Conservation (phyloP, 192 early-diverging fungal species). For the Pilaira anomala region DNA sequence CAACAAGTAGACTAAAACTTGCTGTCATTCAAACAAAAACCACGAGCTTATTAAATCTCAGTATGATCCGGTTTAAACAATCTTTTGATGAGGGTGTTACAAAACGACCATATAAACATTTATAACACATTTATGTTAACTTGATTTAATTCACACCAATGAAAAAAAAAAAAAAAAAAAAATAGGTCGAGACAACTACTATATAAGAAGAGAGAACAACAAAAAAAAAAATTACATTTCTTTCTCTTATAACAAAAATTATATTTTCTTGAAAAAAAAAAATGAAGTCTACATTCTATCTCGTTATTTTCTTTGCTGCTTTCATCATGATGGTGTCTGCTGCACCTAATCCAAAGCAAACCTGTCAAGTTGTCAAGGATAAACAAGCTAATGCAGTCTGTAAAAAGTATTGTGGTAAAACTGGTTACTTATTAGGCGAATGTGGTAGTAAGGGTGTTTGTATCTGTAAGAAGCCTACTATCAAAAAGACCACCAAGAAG, state of each 20-base stretch:
- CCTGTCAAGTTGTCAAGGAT: conserved; percentile 9
- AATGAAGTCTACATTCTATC: conserved; percentile 10
- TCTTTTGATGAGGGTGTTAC: too few relatives aligned
- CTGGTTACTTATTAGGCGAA: conserved; percentile 12
- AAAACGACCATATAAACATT: too few relatives aligned
- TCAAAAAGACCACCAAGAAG: not conserved
- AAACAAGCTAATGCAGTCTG: conserved; percentile 11
- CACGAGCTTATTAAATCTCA: too few relatives aligned
- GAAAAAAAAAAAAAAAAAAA: too few relatives aligned
- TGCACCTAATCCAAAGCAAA: conserved; percentile 6
- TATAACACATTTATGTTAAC: too few relatives aligned
- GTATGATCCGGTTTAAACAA: too few relatives aligned
- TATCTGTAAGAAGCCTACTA: conserved; percentile 1
- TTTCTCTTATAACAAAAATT: not conserved
- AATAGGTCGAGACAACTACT: not conserved
- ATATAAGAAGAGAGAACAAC: not conserved
- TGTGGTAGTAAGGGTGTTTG: conserved; percentile 11
- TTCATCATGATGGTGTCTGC: conserved; percentile 4
- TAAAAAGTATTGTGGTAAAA: conserved; percentile 12
- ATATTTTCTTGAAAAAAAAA: not conserved
- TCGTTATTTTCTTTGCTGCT: not conserved
- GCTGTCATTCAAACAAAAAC: too few relatives aligned
- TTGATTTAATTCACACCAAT: too few relatives aligned
- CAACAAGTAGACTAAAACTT: too few relatives aligned
- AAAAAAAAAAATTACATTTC: not conserved